Percentiles rank a stretch among this genome's conserved stretches.
These are phyloP conservation scores for Hemileccinum rubropunctum DNA, from an alignment of 768 basidiomycete species.

Conservation along the genomic window DNA sequence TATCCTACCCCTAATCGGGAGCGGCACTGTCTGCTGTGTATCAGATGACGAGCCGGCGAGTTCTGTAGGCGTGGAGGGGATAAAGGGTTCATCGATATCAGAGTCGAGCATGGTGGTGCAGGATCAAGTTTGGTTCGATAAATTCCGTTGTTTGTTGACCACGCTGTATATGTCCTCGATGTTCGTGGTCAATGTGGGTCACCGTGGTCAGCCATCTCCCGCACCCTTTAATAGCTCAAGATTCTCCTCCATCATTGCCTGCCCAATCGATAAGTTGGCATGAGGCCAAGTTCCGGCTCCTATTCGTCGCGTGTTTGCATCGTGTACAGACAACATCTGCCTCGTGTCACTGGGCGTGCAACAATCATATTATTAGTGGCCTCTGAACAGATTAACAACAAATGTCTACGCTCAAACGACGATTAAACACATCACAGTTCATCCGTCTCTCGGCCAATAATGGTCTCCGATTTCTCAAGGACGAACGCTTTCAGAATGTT, in stretches of 20 bases:
- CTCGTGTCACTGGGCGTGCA: constrained; percentile 18
- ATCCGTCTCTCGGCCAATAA: constrained; percentile 31
- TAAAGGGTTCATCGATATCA: constrained; percentile 30
- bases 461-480: constrained; percentile 35
- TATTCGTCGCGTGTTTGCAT: constrained; percentile 21
- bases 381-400: constrained; percentile 16
- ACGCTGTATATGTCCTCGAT: constrained; percentile 11
- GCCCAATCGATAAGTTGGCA: constrained; percentile 21
- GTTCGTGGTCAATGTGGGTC: constrained; percentile 8
- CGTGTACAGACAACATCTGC: constrained; percentile 20
- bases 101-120: constrained; percentile 24
- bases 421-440: constrained; percentile 40
- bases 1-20: constrained; percentile 15
- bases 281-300: constrained; percentile 25
- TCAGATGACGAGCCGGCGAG: constrained; percentile 27
- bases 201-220: not conserved
- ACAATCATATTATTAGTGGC: constrained; percentile 15
- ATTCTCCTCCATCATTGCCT: constrained; percentile 1
- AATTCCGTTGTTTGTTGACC: constrained; percentile 2
- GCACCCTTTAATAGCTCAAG: constrained; percentile 15
- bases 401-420: constrained; percentile 10
- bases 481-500: constrained; percentile 77
- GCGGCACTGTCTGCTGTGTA: constrained; percentile 20
- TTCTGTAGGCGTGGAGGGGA: constrained; percentile 29
- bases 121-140: constrained; percentile 8